phyloP scores from a whole-genome alignment of 1,284 basidiomycete species.

The Ustilago loliicola region DNA sequence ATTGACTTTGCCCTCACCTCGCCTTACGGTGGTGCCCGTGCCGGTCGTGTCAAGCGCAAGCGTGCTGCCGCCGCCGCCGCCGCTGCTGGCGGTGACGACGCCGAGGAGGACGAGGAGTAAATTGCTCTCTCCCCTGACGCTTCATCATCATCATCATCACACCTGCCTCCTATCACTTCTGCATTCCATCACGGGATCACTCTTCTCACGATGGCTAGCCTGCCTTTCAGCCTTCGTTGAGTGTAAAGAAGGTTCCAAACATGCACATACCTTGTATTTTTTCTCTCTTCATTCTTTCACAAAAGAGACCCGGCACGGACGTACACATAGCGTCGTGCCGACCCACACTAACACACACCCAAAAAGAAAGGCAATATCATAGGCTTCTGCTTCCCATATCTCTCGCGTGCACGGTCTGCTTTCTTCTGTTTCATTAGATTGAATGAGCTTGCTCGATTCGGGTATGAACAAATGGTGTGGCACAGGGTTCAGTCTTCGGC shows the following conservation, averaged over 20 bases:
- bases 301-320: constrained; percentile 23
- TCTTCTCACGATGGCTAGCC: constrained; percentile 17
- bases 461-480: background rate
- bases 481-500: background rate
- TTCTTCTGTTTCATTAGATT: background rate
- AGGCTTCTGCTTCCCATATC: constrained; percentile 30
- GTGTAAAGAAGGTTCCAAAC: background rate
- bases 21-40: constrained; percentile 95
- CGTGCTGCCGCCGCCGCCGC: constrained; percentile 91
- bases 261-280: constrained; percentile 31
- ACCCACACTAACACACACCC: constrained; percentile 16
- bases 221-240: constrained; percentile 37
- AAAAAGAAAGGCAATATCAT: constrained; percentile 47
- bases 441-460: background rate
- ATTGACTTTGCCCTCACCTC: constrained; percentile 98
- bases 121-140: constrained; percentile 3
- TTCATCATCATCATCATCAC: background rate
- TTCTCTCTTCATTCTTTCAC: constrained; percentile 22
- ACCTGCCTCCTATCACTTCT: background rate
- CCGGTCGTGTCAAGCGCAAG: constrained; percentile 99
- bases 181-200: constrained; percentile 9
- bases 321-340: constrained; percentile 3
- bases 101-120: constrained; percentile 76
- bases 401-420: constrained; percentile 4
- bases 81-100: constrained; percentile 87